Conservation (phyloP, 1,139 yeast species). For the Hemisphaericaspora xylofermentans region DNA sequence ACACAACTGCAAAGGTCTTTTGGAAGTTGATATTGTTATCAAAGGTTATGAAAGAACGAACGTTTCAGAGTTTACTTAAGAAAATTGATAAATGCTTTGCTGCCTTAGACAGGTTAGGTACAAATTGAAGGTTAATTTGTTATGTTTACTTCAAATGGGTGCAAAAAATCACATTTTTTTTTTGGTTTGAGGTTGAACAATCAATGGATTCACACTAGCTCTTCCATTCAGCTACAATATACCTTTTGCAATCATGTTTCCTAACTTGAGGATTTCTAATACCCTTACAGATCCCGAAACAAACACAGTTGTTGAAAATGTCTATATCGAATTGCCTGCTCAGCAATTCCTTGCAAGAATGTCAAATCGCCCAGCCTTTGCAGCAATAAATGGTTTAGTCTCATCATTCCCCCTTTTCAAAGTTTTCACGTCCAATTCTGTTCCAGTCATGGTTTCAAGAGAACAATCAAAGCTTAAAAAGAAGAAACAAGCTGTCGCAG, state of each 20-base stretch:
- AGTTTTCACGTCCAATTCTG: conserved; percentile 57
- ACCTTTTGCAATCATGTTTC: too few relatives aligned
- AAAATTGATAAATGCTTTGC: conserved; percentile 11
- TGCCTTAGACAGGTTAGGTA: background rate
- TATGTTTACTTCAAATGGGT: background rate
- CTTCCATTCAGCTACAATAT: too few relatives aligned
- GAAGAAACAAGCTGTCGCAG: conserved; percentile 5
- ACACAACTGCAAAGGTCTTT: conserved; percentile 5
- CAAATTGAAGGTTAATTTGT: background rate
- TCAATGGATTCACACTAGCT: too few relatives aligned
- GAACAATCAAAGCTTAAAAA: conserved; percentile 20
- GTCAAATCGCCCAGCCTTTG: conserved; percentile 55
- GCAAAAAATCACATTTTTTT: too few relatives aligned
- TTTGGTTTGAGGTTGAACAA: too few relatives aligned
- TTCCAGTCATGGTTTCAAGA: conserved; percentile 49
- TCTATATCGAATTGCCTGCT: conserved; percentile 35
- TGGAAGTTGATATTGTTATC: conserved; percentile 15
- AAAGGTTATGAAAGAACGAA: conserved; percentile 8
- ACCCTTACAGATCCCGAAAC: background rate
- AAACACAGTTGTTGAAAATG: background rate
- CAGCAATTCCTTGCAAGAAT: conserved; percentile 45
- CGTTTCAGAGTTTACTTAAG: conserved; percentile 9
- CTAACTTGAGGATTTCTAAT: too few relatives aligned
- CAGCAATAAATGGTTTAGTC: conserved; percentile 58
- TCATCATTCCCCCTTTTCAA: conserved; percentile 61